Base-by-base conservation (phyloP, 2,329 filamentous ascomycete genomes). In the Ceratocystis albifundus region DNA sequence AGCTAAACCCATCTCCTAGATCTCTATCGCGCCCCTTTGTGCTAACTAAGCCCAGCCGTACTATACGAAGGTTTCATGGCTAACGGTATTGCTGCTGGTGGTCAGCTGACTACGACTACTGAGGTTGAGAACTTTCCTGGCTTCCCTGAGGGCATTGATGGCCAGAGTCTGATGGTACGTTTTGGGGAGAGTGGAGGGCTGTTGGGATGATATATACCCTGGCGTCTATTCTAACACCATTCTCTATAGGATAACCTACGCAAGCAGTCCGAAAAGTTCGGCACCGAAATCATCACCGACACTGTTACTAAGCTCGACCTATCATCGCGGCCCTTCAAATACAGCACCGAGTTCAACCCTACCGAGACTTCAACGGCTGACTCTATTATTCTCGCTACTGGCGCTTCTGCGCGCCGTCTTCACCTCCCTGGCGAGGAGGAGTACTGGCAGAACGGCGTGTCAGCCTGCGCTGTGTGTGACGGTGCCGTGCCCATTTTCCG, bases 61-160 rank as follows among this genome's bases (percentile, higher is more conserved):
- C 82, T 99, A 71, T 99, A 97, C 76, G 94, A 99, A 80, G 94
- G 94, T 72, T 96, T 99, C 83, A 86, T 99, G 76, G 94, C 94
- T 72, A 94, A 96, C 74, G 94, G 93, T 73, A 96, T 95, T 72
- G 94, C 94, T 5, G 90, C 94, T 57, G 94, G 94, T 71, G 94
- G 94, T 67, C 94, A 99, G 82, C 83, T 99, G 71, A 99, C 95
- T 66, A 99, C 95, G 30, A 99, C 94, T 66, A 97, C 96, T 73
- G 95, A 99, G 71, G 86, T 99, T 68, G 94, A 99, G 81, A 99
- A 99, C 83, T 99, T 88, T 78, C 94, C 94, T 30, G 94, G 94
- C 61, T 99, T 97, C 80, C 88, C 89, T 73, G 84, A 89, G 72
- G 89, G 88, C 70, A 91, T 99, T 75, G 88, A 90, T 77, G 94